phyloP scores from a whole-genome alignment of 345 rosid species.

The Rhodamnia rubescens region DNA sequence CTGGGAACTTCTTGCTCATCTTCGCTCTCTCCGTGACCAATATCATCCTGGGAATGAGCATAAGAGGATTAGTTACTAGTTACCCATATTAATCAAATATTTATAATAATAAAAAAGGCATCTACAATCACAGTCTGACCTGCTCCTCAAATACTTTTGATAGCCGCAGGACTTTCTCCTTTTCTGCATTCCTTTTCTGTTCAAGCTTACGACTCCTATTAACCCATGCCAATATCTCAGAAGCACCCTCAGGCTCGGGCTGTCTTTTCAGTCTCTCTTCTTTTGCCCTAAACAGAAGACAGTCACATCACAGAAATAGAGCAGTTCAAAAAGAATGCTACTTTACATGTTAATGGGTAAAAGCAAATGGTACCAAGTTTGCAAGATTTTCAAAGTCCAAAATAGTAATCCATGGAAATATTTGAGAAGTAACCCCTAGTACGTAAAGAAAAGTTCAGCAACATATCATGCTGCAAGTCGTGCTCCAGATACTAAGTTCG shows the following conservation, averaged over 20 bases:
- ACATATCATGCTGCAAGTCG: not conserved
- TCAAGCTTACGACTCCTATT: conserved; percentile 63
- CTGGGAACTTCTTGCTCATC: conserved; percentile 44
- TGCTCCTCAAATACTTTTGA: conserved; percentile 86
- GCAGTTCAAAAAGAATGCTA: not conserved
- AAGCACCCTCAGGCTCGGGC: conserved; percentile 40
- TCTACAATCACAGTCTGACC: conserved; percentile 23
- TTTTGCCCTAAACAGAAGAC: conserved; percentile 48
- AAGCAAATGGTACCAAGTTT: not conserved
- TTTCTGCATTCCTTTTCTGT: conserved; percentile 57
- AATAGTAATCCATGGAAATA: not conserved
- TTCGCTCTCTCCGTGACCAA: conserved; percentile 56
- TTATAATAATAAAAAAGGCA: not conserved
- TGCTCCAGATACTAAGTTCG: not conserved
- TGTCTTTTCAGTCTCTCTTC: conserved; percentile 67
- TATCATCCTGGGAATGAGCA: conserved; percentile 49
- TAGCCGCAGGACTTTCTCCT: conserved; percentile 68
- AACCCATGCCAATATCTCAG: conserved; percentile 77
- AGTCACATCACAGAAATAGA: not conserved
- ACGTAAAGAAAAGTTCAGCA: not conserved
- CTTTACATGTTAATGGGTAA: not conserved
- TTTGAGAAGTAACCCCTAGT: not conserved
- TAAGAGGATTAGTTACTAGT: not conserved
- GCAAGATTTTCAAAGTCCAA: not conserved
- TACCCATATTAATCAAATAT: not conserved